Conservation (phyloP, 495 filamentous ascomycete genomes). For the Neurospora sp. region DNA sequence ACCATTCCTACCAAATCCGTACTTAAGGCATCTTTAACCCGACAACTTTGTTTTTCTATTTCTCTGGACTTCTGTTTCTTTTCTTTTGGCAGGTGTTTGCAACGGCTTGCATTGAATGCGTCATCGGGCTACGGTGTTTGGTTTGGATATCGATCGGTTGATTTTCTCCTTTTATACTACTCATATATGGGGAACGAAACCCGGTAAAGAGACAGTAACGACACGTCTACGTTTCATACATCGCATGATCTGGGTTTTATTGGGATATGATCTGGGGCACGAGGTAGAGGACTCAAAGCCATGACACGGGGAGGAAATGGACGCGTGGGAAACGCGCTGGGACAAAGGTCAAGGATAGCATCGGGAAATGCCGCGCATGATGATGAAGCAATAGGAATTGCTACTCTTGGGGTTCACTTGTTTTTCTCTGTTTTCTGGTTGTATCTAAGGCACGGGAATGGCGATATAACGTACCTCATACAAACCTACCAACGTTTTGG, state of each 20-base stretch:
- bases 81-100: neutral
- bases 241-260: neutral
- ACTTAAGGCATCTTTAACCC: neutral
- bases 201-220: slow-evolving; percentile 22
- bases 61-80: neutral
- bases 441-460: neutral
- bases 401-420: neutral
- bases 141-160: neutral
- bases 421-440: neutral
- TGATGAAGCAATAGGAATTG: neutral
- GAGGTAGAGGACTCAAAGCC: neutral
- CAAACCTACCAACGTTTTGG: neutral
- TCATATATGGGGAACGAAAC: slow-evolving; percentile 12
- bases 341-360: neutral
- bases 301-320: neutral
- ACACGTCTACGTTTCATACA: neutral
- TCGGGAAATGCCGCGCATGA: neutral
- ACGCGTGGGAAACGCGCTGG: neutral
- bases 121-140: neutral
- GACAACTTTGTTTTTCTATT: neutral
- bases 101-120: neutral
- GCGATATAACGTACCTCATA: neutral
- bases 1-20: neutral
- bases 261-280: neutral
- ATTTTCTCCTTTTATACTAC: slow-evolving; percentile 7